Conservation (phyloP, 192 early-diverging fungal species). For the Jimgerdemannia lactiflua region DNA sequence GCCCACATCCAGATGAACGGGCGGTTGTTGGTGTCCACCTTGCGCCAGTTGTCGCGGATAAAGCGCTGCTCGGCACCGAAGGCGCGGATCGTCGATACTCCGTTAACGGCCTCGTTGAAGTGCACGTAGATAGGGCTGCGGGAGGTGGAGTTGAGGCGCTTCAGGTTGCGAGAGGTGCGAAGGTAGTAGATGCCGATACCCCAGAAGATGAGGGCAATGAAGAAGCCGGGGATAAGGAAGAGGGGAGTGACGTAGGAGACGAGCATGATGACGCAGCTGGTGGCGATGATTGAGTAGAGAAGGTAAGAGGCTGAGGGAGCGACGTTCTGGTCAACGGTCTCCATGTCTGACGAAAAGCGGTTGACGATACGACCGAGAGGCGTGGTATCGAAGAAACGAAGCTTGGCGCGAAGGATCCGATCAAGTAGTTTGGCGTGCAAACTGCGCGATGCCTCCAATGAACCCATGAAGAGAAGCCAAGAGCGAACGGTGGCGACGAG, state of each 20-base stretch:
- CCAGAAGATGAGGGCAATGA: constrained; percentile 56
- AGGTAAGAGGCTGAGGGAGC: constrained; percentile 50
- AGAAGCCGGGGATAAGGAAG: constrained; percentile 65
- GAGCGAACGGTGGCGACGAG: constrained; percentile 34
- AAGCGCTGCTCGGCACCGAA: constrained; percentile 74
- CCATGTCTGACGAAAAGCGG: constrained; percentile 86
- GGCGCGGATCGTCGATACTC: constrained; percentile 81
- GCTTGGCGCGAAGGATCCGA: constrained; percentile 61
- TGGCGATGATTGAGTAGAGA: constrained; percentile 46
- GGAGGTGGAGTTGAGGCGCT: constrained; percentile 81
- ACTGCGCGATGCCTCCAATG: constrained; percentile 51
- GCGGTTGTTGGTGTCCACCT: constrained; percentile 78
- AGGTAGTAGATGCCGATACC: constrained; percentile 71
- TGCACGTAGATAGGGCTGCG: constrained; percentile 75
- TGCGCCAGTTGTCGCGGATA: constrained; percentile 50
- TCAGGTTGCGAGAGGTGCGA: constrained; percentile 78
- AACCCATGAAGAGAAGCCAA: constrained; percentile 42
- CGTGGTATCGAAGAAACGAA: constrained; percentile 90
- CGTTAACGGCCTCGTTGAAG: constrained; percentile 78
- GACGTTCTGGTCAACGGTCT: constrained; percentile 68
- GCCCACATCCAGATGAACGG: constrained; percentile 87
- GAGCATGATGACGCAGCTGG: constrained; percentile 55
- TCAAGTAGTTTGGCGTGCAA: constrained; percentile 57
- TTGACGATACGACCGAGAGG: constrained; percentile 86
- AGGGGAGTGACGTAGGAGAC: constrained; percentile 65